These are phyloP conservation scores for Coccinonectria pachysandricola DNA, from an alignment of 2,329 filamentous ascomycete species.

Conservation along the genomic window DNA sequence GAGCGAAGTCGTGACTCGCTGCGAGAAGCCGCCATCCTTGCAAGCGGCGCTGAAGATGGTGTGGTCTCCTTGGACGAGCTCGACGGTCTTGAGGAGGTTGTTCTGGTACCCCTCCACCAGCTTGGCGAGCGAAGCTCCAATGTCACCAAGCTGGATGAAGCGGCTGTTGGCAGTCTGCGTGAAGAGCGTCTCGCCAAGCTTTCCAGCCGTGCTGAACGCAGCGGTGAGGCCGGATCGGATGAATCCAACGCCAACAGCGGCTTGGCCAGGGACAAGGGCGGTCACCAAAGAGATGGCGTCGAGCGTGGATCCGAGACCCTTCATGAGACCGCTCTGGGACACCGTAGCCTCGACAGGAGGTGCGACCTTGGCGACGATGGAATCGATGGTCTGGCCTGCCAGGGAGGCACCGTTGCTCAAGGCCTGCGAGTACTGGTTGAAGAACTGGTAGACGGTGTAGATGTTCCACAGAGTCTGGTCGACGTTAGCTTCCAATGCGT, in stretches of 20 bases:
- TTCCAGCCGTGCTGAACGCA: conserved; percentile 5
- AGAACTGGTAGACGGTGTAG: conserved; percentile 18
- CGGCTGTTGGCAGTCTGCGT: conserved; percentile 14
- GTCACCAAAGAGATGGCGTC: conserved; percentile 11
- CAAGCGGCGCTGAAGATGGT: conserved; percentile 11
- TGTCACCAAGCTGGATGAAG: conserved; percentile 16
- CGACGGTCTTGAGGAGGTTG: conserved; percentile 9
- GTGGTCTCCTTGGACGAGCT: conserved; percentile 12
- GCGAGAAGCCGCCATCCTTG: conserved; percentile 14
- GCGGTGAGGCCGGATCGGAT: conserved; percentile 8
- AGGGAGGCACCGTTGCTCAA: conserved; percentile 16
- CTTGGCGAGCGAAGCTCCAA: conserved; percentile 12
- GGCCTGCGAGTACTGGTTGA: conserved; percentile 19
- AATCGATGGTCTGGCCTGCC: conserved; percentile 15
- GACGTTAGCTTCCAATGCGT: too few species aligned
- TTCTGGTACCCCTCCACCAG: conserved; percentile 17
- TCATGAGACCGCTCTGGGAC: conserved; percentile 8
- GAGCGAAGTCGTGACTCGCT: conserved; percentile 15
- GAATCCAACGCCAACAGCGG: conserved; percentile 8
- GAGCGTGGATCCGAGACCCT: conserved; percentile 8
- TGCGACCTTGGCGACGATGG: conserved; percentile 16
- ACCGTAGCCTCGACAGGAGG: conserved; percentile 12
- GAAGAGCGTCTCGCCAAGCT: conserved; percentile 6
- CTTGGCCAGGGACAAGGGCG: conserved; percentile 11
- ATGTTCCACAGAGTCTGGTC: conserved; percentile 18